Evolutionary conservation across 192 early-diverging fungal genomes (phyloP), one percentile per base, ranked within the genome.

Genomic region (Ambispora gerdemannii): DNA sequence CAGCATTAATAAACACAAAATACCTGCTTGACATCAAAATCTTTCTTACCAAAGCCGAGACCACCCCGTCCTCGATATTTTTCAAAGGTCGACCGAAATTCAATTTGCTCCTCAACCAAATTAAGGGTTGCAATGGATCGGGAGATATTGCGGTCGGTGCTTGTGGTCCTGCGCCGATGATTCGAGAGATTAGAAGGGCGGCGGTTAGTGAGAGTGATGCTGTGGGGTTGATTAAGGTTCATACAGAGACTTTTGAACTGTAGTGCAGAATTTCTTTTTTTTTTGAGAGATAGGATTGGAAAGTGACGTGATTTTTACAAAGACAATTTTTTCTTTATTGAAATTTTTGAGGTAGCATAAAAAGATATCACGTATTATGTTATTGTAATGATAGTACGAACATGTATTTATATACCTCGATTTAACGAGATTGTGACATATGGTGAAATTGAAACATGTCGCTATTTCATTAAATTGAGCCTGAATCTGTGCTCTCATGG

Each of bases 171-270:
- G 32, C 59, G 36, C 27, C 50, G 10, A 77, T 81, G 64, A 72
- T 77, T 31, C 38, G 67, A 50, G 25, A 47, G 20, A 75, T 76
- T 0, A 51, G 58, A n/a, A 79, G 77, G 20, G 53, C 64, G 24
- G 80, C 75, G 24, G 36, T 72, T 10, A 7, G n/a, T 11, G 27
- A 32, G 60, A 67, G 64, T 35, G 67, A 56, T 59, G 27, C 6
- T 10, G 38, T 60, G 13, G 47, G 69, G 35, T 63, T 73, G 13
- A 75, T 76, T 63, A 63, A 70, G 19, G 67, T 67, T 32, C 77
- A 79, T 43, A 36, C 63, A 28, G 80, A 81, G 71, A 79, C 73
- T 35, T 81, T 79, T 58, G 80, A 79, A 25, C 75, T 81, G 38
- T 81, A 70, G 52, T 17, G 17, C 17, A 47, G 6, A 47, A 47